Conservation (phyloP, 371 early-diverging fungal species). For the Pancytospora epiphaga region DNA sequence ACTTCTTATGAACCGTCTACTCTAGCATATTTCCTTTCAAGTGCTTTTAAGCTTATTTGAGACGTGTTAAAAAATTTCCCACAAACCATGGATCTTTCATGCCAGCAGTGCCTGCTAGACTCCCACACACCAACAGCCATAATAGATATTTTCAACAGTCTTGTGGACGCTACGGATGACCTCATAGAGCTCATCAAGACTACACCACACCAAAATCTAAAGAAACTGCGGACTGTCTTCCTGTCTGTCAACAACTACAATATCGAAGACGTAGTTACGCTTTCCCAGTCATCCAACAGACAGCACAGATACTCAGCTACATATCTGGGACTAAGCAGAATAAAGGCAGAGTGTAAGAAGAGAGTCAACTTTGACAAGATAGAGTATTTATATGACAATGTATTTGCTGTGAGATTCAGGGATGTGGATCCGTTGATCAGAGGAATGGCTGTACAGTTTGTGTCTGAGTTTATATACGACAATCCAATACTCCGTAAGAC, state of each 20-base stretch:
- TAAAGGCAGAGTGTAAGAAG: neutral
- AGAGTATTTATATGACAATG: conserved; percentile 25
- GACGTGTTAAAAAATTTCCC: neutral
- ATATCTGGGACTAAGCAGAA: neutral
- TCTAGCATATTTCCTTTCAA: neutral
- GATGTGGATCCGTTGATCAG: conserved; percentile 43
- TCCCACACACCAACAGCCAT: neutral
- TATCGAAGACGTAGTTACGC: neutral
- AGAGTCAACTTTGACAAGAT: neutral
- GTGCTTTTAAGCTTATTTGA: neutral
- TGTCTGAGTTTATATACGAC: conserved; percentile 24
- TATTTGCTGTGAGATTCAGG: conserved; percentile 24
- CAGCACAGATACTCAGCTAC: conserved; percentile 1
- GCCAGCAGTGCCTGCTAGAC: neutral
- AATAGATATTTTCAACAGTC: neutral
- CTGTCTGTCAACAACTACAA: conserved; percentile 9
- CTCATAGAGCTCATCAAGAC: conserved; percentile 8
- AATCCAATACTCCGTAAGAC: conserved; percentile 7
- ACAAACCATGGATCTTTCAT: neutral
- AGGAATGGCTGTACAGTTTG: conserved; percentile 21
- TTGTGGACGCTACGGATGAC: conserved; percentile 14
- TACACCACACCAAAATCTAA: neutral
- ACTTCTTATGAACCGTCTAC: neutral
- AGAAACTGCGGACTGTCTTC: conserved; percentile 13
- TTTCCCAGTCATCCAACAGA: conserved; percentile 8